phyloP scores from a whole-genome alignment of 208 protist genomes.

The Crithidia mellificae region DNA sequence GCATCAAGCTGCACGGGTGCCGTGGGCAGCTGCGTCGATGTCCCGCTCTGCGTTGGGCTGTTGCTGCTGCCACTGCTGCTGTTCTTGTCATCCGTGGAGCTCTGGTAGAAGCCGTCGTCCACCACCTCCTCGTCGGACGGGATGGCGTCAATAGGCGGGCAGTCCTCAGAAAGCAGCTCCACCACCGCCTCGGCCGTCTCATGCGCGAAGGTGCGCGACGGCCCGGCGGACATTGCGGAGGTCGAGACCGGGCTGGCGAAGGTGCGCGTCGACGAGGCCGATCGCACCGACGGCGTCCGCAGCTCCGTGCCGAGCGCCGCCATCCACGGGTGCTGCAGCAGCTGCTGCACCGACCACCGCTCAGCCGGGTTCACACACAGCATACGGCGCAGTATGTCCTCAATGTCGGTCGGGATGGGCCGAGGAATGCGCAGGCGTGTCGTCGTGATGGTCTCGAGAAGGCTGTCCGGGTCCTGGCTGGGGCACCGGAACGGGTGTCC shows the following conservation, averaged over 20 bases:
- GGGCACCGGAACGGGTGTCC: slow-evolving; percentile 91
- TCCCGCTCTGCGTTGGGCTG: not conserved
- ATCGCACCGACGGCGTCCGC: slow-evolving; percentile 9
- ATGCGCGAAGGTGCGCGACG: not conserved
- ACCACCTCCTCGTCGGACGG: slow-evolving; percentile 32
- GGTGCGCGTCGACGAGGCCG: not conserved
- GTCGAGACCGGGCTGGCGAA: not conserved
- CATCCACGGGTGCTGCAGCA: slow-evolving; percentile 80
- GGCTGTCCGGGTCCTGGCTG: slow-evolving; percentile 40
- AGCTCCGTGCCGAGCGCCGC: slow-evolving; percentile 10
- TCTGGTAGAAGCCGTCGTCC: slow-evolving; percentile 36
- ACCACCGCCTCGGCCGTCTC: slow-evolving; percentile 3
- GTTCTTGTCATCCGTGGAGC: slow-evolving; percentile 6
- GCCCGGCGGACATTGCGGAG: not conserved
- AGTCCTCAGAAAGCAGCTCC: slow-evolving; percentile 21
- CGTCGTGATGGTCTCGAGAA: slow-evolving; percentile 60
- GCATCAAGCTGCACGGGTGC: not conserved
- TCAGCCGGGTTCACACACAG: slow-evolving; percentile 65
- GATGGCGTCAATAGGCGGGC: slow-evolving; percentile 21
- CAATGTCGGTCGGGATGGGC: slow-evolving; percentile 42
- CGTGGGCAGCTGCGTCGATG: not conserved
- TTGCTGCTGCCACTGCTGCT: slow-evolving; percentile 17
- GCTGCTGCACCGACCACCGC: slow-evolving; percentile 79
- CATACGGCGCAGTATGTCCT: slow-evolving; percentile 75
- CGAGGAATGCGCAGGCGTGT: slow-evolving; percentile 63